Percentiles rank a stretch among this genome's conserved stretches.
phyloP scores from a whole-genome alignment of 2,329 filamentous ascomycete genomes.

The Paecilomyces sp. region DNA sequence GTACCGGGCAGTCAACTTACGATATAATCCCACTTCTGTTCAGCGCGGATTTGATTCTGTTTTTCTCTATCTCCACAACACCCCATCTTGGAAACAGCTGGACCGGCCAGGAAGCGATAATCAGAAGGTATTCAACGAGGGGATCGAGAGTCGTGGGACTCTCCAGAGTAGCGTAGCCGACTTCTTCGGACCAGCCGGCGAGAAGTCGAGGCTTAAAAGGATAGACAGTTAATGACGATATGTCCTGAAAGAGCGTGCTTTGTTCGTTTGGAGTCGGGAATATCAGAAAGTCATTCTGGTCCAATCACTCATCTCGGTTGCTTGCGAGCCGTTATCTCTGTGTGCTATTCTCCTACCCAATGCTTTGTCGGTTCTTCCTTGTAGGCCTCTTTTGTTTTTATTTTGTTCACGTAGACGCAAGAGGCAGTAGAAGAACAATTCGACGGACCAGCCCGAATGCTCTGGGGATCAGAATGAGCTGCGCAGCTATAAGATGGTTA shows the following conservation, averaged over 20 bases:
- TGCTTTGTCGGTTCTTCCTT: not conserved
- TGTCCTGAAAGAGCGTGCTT: not conserved
- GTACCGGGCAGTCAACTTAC: conserved; percentile 42
- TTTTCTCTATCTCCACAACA: conserved; percentile 57
- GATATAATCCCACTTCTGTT: conserved; percentile 94
- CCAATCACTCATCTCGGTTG: not conserved
- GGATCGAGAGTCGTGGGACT: not conserved
- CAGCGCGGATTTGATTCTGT: conserved; percentile 60
- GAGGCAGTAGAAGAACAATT: not conserved
- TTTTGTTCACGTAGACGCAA: not conserved
- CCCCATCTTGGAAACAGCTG: conserved; percentile 46
- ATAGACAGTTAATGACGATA: not conserved
- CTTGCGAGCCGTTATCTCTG: not conserved
- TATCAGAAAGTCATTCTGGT: not conserved
- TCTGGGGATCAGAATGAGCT: not conserved
- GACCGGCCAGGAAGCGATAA: conserved; percentile 18
- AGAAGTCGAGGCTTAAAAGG: not conserved
- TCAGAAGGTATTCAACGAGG: not conserved
- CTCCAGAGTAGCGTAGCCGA: not conserved
- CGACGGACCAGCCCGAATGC: not conserved
- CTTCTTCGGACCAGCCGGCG: not conserved
- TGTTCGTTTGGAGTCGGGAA: not conserved
- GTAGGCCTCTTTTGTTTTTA: not conserved
- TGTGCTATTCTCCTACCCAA: not conserved
- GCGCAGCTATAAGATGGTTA: not conserved